Percentiles rank a stretch among this genome's conserved stretches.
phyloP scores from a whole-genome alignment of 2,329 filamentous ascomycete genomes.

The Botrytis medusae region DNA sequence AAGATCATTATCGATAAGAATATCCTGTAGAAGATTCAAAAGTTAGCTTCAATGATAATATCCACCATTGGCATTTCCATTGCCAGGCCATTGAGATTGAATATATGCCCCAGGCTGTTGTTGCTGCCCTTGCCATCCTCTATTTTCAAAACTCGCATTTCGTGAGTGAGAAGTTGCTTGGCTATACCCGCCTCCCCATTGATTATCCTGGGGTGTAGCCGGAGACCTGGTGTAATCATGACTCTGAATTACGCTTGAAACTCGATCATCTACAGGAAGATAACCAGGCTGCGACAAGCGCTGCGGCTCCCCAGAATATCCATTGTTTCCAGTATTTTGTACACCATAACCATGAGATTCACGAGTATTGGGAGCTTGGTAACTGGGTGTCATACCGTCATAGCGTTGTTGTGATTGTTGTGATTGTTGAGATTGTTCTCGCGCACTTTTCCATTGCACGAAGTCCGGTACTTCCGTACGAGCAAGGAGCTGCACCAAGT shows the following conservation, averaged over 20 bases:
- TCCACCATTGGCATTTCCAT: constrained; percentile 19
- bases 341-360: constrained; percentile 12
- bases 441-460: constrained; percentile 51
- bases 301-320: constrained; percentile 10
- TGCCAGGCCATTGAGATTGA: constrained; percentile 13
- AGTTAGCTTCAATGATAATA: constrained; percentile 25
- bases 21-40: constrained; percentile 22
- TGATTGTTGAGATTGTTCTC: constrained; percentile 32
- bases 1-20: constrained; percentile 23
- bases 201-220: constrained; percentile 11
- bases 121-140: constrained; percentile 21
- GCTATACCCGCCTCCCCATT: constrained; percentile 14
- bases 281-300: constrained; percentile 1
- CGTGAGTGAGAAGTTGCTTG: constrained; percentile 18
- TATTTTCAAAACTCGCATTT: constrained; percentile 16
- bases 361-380: constrained; percentile 16
- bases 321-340: constrained; percentile 11
- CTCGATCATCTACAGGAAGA: constrained; percentile 21
- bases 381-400: constrained; percentile 33
- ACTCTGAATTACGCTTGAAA: constrained; percentile 24
- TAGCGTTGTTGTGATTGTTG: constrained; percentile 26
- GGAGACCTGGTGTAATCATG: constrained; percentile 22
- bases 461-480: constrained; percentile 65
- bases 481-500: constrained; percentile 71
- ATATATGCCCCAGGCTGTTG: constrained; percentile 14